Evolutionary conservation across 1,284 basidiomycete species (phyloP).

Genomic region (Puccinia hordei): DNA sequence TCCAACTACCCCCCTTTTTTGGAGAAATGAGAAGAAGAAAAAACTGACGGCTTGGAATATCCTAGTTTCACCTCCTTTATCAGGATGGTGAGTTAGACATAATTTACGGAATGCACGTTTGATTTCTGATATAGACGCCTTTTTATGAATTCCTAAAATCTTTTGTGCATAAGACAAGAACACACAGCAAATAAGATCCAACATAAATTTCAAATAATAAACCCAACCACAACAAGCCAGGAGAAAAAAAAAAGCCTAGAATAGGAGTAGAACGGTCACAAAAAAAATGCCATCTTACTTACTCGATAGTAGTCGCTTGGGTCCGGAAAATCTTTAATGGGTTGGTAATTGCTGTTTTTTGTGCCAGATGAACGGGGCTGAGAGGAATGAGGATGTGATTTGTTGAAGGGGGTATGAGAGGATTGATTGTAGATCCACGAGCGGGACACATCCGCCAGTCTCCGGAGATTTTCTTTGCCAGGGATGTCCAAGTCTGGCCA

Average conservation of each 20-base stretch:
- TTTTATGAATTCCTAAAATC: constrained; percentile 80
- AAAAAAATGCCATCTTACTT: neutral
- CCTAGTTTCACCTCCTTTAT: constrained; percentile 22
- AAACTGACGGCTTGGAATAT: constrained; percentile 21
- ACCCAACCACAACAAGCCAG: no score
- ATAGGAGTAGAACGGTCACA: no score
- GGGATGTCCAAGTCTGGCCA: neutral
- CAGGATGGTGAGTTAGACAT: constrained; percentile 28
- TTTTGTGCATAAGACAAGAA: constrained; percentile 58
- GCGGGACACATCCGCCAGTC: neutral
- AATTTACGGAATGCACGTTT: constrained; percentile 96
- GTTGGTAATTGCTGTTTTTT: neutral
- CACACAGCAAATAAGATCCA: constrained; percentile 41
- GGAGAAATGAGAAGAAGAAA: neutral
- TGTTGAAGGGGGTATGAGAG: neutral
- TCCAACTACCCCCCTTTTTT: no score
- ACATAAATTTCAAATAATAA: no score
- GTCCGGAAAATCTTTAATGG: neutral
- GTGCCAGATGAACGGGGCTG: neutral
- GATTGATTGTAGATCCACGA: no score
- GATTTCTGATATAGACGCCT: constrained; percentile 82
- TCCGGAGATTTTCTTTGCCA: neutral
- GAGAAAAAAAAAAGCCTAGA: neutral
- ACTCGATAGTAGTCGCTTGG: constrained; percentile 26
- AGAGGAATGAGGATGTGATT: neutral